A percentile compares a stretch with the other conserved stretches of the same genome.
These are phyloP conservation scores for Microcyclospora pomicola DNA, from an alignment of 2,329 filamentous ascomycete genomes.

Conservation along the genomic window DNA sequence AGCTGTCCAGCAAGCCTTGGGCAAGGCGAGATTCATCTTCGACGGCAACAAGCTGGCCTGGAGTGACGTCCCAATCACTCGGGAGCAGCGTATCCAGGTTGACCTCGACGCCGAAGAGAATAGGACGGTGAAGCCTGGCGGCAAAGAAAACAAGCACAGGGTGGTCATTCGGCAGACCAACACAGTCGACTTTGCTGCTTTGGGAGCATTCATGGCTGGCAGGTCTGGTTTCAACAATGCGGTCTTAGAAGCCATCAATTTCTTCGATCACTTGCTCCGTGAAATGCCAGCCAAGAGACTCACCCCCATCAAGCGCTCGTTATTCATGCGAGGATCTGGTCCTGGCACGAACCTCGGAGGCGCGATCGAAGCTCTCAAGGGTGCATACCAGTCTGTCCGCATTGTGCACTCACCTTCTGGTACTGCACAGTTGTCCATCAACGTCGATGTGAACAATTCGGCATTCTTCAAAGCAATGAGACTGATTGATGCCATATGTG, in stretches of 20 bases:
- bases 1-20: constrained; percentile 42
- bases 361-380: constrained; percentile 68
- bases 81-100: constrained; percentile 37
- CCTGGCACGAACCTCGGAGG: constrained; percentile 41
- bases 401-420: constrained; percentile 46
- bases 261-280: constrained; percentile 79
- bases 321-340: constrained; percentile 50
- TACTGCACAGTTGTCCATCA: constrained; percentile 55
- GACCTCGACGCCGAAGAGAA: constrained; percentile 58
- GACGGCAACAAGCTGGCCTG: constrained; percentile 76
- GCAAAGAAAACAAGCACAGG: constrained; percentile 38
- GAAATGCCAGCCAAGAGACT: constrained; percentile 58
- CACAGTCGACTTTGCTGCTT: constrained; percentile 51
- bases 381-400: constrained; percentile 74
- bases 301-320: constrained; percentile 64
- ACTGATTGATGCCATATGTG: constrained; percentile 23
- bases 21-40: constrained; percentile 50
- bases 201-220: constrained; percentile 53
- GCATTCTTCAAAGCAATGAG: constrained; percentile 58
- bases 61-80: constrained; percentile 34
- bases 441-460: constrained; percentile 82
- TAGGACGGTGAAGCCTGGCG: constrained; percentile 21
- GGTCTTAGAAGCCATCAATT: constrained; percentile 72
- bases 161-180: constrained; percentile 52
- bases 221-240: constrained; percentile 47